Conservation (phyloP, 352 stramenopile genomes). For the Phytophthora gonapodyides region DNA sequence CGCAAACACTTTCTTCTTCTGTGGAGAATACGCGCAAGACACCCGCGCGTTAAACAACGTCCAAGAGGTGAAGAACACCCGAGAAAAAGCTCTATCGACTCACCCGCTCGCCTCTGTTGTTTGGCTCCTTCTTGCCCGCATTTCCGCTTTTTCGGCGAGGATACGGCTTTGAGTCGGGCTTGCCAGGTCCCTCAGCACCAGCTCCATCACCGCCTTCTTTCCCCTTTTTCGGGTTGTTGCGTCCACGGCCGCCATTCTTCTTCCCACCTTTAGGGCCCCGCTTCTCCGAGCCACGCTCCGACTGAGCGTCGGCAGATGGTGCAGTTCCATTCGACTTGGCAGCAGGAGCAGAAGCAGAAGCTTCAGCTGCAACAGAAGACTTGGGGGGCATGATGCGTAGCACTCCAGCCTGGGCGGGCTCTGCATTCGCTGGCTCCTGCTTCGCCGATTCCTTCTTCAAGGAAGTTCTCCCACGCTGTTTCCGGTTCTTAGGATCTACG, state of each 20-base stretch:
- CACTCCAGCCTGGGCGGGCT: constrained; percentile 47
- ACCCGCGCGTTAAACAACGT: constrained; percentile 13
- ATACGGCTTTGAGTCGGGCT: constrained; percentile 34
- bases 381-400: constrained; percentile 65
- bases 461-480: constrained; percentile 37
- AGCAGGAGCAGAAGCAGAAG: constrained; percentile 8
- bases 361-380: constrained; percentile 6
- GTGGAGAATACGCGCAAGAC: not conserved
- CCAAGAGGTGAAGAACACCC: not conserved
- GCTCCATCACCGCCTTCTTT: constrained; percentile 34
- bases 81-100: not conserved
- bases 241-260: constrained; percentile 37
- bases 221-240: constrained; percentile 41
- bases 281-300: constrained; percentile 30
- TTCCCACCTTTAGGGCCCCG: constrained; percentile 28
- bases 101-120: constrained; percentile 39
- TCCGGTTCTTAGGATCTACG: constrained; percentile 48
- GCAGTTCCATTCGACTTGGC: constrained; percentile 19
- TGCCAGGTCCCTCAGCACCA: constrained; percentile 23
- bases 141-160: constrained; percentile 36
- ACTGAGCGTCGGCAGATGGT: constrained; percentile 9
- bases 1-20: constrained; percentile 75
- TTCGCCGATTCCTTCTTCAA: constrained; percentile 44
- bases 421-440: constrained; percentile 31
- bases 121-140: constrained; percentile 41